Conservation (phyloP, 2,329 filamentous ascomycete genomes). For the Tolypocladium capitatum region DNA sequence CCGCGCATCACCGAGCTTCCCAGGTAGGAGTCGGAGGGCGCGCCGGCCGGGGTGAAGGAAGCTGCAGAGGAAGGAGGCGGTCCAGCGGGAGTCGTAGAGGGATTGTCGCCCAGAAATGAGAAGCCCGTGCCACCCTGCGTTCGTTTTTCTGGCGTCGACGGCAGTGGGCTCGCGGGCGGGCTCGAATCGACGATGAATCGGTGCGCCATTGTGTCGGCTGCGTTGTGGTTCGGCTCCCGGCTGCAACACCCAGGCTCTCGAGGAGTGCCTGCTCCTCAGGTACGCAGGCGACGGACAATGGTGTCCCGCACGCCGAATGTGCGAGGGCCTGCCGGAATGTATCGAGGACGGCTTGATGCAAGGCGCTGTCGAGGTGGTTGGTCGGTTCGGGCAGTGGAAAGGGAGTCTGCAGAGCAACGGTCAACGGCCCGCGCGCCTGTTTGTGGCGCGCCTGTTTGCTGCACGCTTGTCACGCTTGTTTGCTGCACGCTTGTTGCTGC, state of each 20-base stretch:
- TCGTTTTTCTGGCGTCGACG: constrained; percentile 35
- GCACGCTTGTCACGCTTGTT: neutral
- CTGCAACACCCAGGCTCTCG: neutral
- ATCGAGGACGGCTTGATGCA: neutral
- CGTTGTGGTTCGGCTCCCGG: neutral
- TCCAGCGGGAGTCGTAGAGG: constrained; percentile 40
- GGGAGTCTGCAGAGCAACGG: no score
- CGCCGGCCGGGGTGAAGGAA: constrained; percentile 43
- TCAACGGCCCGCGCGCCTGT: no score
- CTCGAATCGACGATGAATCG: constrained; percentile 30
- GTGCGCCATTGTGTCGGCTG: constrained; percentile 21
- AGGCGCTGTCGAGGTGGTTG: neutral
- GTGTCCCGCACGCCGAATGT: neutral
- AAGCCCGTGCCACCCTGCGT: constrained; percentile 18
- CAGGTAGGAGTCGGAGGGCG: constrained; percentile 40
- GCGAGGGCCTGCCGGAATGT: neutral
- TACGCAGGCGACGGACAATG: neutral
- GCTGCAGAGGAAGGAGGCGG: constrained; percentile 38
- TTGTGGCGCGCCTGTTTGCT: no score
- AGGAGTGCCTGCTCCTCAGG: neutral
- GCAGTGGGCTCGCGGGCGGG: constrained; percentile 27
- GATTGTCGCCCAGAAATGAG: constrained; percentile 28
- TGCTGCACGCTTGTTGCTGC: neutral
- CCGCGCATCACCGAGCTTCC: constrained; percentile 40
- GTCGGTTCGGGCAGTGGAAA: neutral